These are phyloP conservation scores for Taiozyma onychis DNA, from an alignment of 1,139 yeast species.

Conservation along the genomic window DNA sequence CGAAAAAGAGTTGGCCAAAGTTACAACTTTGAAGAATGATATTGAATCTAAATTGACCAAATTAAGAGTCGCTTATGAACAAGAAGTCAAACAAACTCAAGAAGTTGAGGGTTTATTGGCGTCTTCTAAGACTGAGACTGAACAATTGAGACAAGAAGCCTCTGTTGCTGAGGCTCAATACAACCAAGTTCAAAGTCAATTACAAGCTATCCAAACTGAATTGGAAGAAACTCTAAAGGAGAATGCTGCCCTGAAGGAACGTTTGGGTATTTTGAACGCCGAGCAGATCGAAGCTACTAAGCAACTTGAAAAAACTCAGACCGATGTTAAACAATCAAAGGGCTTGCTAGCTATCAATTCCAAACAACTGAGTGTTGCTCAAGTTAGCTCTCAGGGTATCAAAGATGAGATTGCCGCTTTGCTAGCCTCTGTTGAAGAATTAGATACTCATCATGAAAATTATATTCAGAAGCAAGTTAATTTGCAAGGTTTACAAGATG, in stretches of 20 bases:
- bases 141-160: conserved; percentile 67
- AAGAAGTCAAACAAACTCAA: conserved; percentile 70
- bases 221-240: conserved; percentile 63
- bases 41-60: conserved; percentile 64
- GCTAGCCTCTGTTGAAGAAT: conserved; percentile 29
- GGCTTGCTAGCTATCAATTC: conserved; percentile 61
- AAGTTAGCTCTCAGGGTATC: conserved; percentile 38
- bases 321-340: conserved; percentile 53
- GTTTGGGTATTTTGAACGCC: conserved; percentile 59
- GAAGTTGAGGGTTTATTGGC: conserved; percentile 59
- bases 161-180: conserved; percentile 78
- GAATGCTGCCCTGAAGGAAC: conserved; percentile 61
- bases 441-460: conserved; percentile 31
- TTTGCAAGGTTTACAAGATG: conserved; percentile 30
- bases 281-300: conserved; percentile 56
- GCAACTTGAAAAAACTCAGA: conserved; percentile 45
- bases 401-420: conserved; percentile 44
- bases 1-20: conserved; percentile 65
- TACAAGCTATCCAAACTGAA: conserved; percentile 54
- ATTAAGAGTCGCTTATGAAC: conserved; percentile 68
- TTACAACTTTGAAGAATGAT: conserved; percentile 60
- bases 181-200: conserved; percentile 64
- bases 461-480: conserved; percentile 33
- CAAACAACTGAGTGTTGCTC: conserved; percentile 61
- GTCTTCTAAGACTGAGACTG: conserved; percentile 62